These are phyloP conservation scores for Ganoderma resinaceum DNA, from an alignment of 1,284 basidiomycete species.

Conservation along the genomic window DNA sequence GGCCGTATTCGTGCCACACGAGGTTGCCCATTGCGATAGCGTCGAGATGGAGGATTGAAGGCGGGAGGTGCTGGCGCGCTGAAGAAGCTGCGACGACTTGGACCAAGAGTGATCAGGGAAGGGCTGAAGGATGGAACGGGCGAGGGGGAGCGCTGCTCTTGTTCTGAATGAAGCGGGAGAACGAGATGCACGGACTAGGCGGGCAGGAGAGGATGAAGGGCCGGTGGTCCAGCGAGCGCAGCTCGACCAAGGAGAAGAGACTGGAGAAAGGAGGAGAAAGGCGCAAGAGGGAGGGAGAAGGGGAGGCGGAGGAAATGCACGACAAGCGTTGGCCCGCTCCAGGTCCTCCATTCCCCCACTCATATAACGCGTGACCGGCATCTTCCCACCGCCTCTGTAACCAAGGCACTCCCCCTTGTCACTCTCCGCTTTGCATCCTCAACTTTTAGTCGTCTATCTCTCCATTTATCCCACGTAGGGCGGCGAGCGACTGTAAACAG, in stretches of 20 bases:
- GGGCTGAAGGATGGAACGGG: constrained; percentile 14
- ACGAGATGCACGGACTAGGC: constrained; percentile 38
- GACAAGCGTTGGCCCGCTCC: constrained; percentile 32
- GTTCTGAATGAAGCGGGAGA: constrained; percentile 33
- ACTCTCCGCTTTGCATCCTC: constrained; percentile 7
- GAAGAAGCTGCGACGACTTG: constrained; percentile 29
- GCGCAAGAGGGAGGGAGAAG: constrained; percentile 32
- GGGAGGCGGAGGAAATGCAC: constrained; percentile 35
- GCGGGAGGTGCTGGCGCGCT: constrained; percentile 20
- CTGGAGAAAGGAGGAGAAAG: constrained; percentile 32
- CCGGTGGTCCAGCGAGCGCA: constrained; percentile 55
- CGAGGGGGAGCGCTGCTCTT: constrained; percentile 42
- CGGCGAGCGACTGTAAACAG: background rate
- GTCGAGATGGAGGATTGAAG: background rate
- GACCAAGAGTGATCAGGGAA: constrained; percentile 28
- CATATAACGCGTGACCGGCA: constrained; percentile 33
- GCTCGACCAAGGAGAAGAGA: constrained; percentile 52
- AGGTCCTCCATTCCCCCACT: constrained; percentile 9
- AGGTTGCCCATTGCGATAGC: constrained; percentile 74
- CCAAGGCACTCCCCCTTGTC: constrained; percentile 25
- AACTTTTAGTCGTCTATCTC: background rate
- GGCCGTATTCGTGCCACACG: constrained; percentile 83
- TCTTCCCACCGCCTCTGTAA: constrained; percentile 30
- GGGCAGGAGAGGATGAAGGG: constrained; percentile 32
- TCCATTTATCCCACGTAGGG: background rate